Evolutionary conservation across 495 filamentous ascomycete genomes (phyloP), one percentile per base, ranked within the genome.

Genomic region (Penicillium salamii): DNA sequence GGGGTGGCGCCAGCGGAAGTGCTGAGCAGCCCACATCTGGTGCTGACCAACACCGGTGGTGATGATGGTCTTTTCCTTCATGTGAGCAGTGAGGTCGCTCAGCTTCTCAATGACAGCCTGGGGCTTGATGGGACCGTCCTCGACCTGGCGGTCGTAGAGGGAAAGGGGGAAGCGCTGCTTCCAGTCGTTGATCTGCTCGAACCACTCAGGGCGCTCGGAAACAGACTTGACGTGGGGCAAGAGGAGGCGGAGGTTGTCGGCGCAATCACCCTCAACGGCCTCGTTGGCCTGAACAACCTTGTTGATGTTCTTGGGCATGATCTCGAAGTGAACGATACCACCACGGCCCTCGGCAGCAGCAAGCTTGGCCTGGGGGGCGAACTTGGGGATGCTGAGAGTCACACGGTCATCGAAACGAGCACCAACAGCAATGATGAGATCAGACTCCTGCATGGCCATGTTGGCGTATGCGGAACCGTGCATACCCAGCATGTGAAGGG

Each of bases 21-120:
- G 89, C 69, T 96, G 91, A 12, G 91, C 92, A 18, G 87, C 75
- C 92, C 92, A 96, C 93, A 97, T 96, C 72, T 97, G 92, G 69
- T 97, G 92, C 66, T 97, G 92, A 33, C 92, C 91, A 32, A 96
- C 92, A 60, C 91, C 92, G 3, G 92, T 97, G 9, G 90, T 70
- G 63, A 97, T 93, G 65, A 95, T 83, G 14, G 89, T 95, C 52
- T 82, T 72, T 3, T 91, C 74, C 66, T 96, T 95, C 45, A 81
- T 81, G 55, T 81, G 50, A 1, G 80, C 83, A 1, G 87, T 91
- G 31, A 93, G 72, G 14, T 86, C 79, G 62, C 83, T 89, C 26
- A 97, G 80, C 61, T 87, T 88, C 66, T 91, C 83, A 46, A 97
- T 90, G 42, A 97, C 77, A 23, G 81, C 76, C 70, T 97, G 92